Evolutionary conservation across 225 moss, liverwort and hornwort species (phyloP).

Genomic region (Antitrichia curtipendula): DNA sequence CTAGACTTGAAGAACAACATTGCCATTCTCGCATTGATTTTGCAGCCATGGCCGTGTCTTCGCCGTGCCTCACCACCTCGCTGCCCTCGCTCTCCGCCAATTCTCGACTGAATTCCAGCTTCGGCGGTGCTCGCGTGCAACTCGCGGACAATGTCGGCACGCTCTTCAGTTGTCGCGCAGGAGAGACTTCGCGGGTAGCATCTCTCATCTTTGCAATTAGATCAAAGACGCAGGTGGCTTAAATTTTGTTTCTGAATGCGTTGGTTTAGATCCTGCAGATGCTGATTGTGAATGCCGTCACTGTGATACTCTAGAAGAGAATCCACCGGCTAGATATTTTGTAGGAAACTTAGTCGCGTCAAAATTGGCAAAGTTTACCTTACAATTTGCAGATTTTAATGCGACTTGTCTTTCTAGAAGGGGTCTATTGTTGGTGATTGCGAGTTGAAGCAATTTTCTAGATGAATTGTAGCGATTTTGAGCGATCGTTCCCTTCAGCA

Average conservation of each 20-base stretch:
- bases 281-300: background rate
- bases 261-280: background rate
- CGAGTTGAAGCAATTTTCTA: background rate
- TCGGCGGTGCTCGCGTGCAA: background rate
- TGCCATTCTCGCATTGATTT: background rate
- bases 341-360: background rate
- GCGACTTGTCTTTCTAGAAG: background rate
- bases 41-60: conserved; percentile 7
- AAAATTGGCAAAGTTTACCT: background rate
- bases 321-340: background rate
- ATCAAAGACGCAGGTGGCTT: background rate
- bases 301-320: background rate
- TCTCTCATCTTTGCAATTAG: background rate
- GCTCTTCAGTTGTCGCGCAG: background rate
- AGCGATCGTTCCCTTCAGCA: background rate
- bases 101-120: background rate
- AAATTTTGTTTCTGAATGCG: background rate
- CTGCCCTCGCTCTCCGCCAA: background rate
- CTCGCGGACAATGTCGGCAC: background rate
- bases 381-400: background rate
- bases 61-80: conserved; percentile 2
- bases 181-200: conserved; percentile 1
- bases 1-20: background rate
- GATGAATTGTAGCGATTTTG: background rate
- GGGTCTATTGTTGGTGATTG: background rate